Conservation (phyloP, 106 monocot species). For the Acanthochlamys bracteata region DNA sequence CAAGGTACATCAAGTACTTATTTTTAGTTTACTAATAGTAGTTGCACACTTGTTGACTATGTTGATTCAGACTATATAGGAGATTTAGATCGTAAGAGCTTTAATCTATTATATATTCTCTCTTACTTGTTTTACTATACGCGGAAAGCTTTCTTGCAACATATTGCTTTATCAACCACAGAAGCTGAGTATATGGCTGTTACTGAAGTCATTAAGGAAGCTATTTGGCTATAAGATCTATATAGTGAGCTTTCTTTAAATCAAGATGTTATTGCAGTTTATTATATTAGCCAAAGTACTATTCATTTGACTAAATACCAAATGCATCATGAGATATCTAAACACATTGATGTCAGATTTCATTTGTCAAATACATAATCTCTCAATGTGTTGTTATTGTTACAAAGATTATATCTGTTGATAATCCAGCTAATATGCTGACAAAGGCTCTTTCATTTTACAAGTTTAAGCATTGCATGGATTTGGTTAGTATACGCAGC, state of each 20-base stretch:
- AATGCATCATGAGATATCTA: slow-evolving; percentile 8
- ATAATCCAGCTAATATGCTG: slow-evolving; percentile 9
- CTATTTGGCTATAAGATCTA: slow-evolving; percentile 9
- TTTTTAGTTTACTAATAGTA: neutral
- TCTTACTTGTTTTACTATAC: neutral
- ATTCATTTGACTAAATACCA: slow-evolving; percentile 2
- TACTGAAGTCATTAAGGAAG: slow-evolving; percentile 8
- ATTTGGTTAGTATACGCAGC: slow-evolving; percentile 6
- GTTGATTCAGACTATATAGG: slow-evolving; percentile 6
- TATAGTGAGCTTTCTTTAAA: neutral
- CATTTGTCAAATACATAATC: slow-evolving; percentile 1
- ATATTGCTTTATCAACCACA: neutral
- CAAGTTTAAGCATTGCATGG: slow-evolving; percentile 8
- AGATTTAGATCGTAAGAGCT: slow-evolving; percentile 5
- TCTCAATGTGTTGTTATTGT: neutral
- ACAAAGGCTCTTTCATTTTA: neutral
- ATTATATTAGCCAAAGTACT: slow-evolving; percentile 3
- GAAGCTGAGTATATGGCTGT: slow-evolving; percentile 8
- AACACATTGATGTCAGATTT: slow-evolving; percentile 7
- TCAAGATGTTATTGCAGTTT: neutral
- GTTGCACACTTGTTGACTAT: neutral
- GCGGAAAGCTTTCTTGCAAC: slow-evolving; percentile 7
- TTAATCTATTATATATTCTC: slow-evolving; percentile 10
- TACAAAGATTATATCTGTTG: neutral
- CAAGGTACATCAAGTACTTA: neutral